These are phyloP conservation scores for Fusarium siculi DNA, from an alignment of 2,329 filamentous ascomycete species.

Conservation along the genomic window DNA sequence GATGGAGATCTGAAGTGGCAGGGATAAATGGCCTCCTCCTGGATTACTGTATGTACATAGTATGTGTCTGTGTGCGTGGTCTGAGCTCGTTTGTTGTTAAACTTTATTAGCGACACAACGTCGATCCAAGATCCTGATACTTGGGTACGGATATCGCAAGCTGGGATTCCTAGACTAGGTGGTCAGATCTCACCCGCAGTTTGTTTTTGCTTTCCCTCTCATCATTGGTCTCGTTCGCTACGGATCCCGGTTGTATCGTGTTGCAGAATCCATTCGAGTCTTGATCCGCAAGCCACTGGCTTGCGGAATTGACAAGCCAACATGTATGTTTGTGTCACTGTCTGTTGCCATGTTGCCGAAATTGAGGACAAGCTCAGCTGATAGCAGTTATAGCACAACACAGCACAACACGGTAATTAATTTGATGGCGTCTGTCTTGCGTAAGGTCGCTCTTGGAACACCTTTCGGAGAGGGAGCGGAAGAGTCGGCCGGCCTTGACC, in stretches of 20 bases:
- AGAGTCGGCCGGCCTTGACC: background rate
- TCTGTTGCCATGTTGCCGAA: background rate
- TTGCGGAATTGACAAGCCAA: slow-evolving; percentile 8
- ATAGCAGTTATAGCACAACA: background rate
- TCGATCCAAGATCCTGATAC: slow-evolving; percentile 12
- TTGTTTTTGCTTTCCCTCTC: background rate
- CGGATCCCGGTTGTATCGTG: background rate
- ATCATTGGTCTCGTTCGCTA: background rate
- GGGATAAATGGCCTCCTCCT: background rate
- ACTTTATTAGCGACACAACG: slow-evolving; percentile 9
- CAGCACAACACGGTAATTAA: background rate
- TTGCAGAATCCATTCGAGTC: background rate
- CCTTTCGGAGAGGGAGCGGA: background rate
- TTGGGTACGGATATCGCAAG: background rate
- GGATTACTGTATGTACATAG: background rate
- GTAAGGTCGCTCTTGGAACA: background rate
- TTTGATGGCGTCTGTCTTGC: background rate
- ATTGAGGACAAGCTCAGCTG: background rate
- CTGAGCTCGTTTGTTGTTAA: background rate
- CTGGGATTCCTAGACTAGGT: background rate
- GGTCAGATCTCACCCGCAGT: slow-evolving; percentile 6
- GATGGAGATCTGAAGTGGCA: background rate
- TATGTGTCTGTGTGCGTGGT: background rate
- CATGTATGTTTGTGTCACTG: slow-evolving; percentile 1
- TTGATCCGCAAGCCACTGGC: slow-evolving; percentile 16